A percentile compares a stretch with the other conserved stretches of the same genome.
Evolutionary conservation across 257 asterid genomes (phyloP).

Genomic region (Leptodermis oblonga): DNA sequence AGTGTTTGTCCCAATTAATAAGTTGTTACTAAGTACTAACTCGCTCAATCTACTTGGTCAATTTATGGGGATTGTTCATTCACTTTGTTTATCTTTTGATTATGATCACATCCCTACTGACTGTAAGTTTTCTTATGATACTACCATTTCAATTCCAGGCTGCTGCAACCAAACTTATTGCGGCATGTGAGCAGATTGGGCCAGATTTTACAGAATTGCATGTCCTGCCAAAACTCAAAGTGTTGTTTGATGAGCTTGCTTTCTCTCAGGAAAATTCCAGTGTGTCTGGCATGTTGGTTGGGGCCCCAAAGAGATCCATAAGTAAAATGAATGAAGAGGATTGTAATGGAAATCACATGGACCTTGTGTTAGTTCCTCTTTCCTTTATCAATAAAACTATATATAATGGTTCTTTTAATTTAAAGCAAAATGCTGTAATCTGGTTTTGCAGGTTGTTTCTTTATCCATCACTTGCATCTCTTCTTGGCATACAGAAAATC

Average conservation of each 20-base stretch:
- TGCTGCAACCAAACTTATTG: conserved; percentile 70
- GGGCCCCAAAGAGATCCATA: conserved; percentile 34
- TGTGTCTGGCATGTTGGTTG: conserved; percentile 34
- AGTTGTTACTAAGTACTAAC: background rate
- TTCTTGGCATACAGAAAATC: conserved; percentile 95
- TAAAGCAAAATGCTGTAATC: conserved; percentile 4
- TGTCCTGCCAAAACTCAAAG: conserved; percentile 83
- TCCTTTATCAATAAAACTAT: conserved; percentile 3
- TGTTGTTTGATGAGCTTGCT: conserved; percentile 76
- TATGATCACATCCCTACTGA: conserved; percentile 10
- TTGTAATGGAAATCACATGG: conserved; percentile 56
- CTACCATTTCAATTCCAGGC: conserved; percentile 44
- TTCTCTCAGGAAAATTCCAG: conserved; percentile 60
- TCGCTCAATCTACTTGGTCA: background rate
- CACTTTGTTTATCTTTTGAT: background rate
- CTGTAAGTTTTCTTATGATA: conserved; percentile 11
- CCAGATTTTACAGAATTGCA: conserved; percentile 68
- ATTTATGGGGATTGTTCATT: background rate
- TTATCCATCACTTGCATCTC: conserved; percentile 86
- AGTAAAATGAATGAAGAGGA: conserved; percentile 41
- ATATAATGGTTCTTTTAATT: background rate
- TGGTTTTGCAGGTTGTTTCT: conserved; percentile 54
- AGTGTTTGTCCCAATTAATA: background rate
- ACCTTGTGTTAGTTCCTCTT: conserved; percentile 66
- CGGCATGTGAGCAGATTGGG: conserved; percentile 85